Evolutionary conservation across 331 rosid genomes (phyloP), one percentile per base, ranked within the genome.

Genomic region (Arachis monticola): DNA sequence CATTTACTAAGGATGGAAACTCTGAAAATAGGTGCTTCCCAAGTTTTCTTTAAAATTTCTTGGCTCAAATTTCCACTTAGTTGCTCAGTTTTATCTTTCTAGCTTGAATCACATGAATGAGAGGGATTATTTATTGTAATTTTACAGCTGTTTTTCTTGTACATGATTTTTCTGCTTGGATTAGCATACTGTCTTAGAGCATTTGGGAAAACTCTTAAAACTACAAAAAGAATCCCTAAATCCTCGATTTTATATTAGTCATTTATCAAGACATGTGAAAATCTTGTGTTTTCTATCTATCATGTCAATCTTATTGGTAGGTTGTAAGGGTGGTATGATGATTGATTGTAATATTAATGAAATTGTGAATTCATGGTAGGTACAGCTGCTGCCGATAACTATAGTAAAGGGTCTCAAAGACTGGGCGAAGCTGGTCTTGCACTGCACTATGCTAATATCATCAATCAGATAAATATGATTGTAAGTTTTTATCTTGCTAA

Each of bases 371-470:
- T 74, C 51, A 30, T 87, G 73, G 56, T 86, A 95, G 93, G 85
- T 69, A 60, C n/a, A 11, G 72, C 53, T 41, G 50, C 69, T 3
- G 64, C 58, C 51, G 80, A 85, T 62, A 17, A 72, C 40, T 35
- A 35, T 67, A 70, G 72, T 50, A 80, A 76, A 17, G 84, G 59
- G 75, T 78, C 87, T 79, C 84, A 85, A 75, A 90, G 91, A 74
- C 87, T 95, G 51, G 99, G 99, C 1, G 81, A 79, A 65, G 91
- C 88, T 64, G 96, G 98, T 77, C 98, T 95, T 77, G 93, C 99
- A 13, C 89, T 95, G 55, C 99, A 95, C 80, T 95, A 95, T 85
- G 97, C 98, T 32, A 89, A 89, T 77, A 72, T 95, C 70, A 86
- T 89, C 80, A 90, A 82, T 77, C 99, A 90, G 83, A 90, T 92